phyloP scores from a whole-genome alignment of 768 basidiomycete species.

The Termitomyces sp. region DNA sequence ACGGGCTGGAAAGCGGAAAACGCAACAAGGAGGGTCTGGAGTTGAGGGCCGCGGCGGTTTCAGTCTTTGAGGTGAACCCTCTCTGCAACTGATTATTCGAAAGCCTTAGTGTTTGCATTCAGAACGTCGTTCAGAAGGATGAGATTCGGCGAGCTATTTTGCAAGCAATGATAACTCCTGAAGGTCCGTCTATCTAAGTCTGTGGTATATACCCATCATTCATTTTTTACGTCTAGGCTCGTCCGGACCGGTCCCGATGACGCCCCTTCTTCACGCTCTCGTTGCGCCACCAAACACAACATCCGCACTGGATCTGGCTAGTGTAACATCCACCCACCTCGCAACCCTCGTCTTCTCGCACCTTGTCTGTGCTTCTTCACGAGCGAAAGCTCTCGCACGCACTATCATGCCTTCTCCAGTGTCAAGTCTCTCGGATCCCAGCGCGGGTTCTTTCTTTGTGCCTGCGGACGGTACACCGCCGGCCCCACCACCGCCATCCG shows the following conservation, averaged over 20 bases:
- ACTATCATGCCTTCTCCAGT: constrained; percentile 51
- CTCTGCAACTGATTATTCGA: neutral
- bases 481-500: constrained; percentile 22
- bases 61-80: constrained; percentile 71
- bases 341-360: constrained; percentile 77
- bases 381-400: constrained; percentile 60
- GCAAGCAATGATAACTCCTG: constrained; percentile 64
- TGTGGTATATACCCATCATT: neutral
- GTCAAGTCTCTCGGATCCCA: constrained; percentile 23
- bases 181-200: constrained; percentile 23
- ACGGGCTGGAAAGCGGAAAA: constrained; percentile 55
- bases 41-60: constrained; percentile 70
- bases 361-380: constrained; percentile 63
- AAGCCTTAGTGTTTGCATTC: constrained; percentile 5
- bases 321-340: constrained; percentile 64
- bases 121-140: constrained; percentile 78
- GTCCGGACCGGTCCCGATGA: constrained; percentile 41
- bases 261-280: constrained; percentile 69
- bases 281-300: constrained; percentile 56
- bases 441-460: constrained; percentile 55
- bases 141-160: constrained; percentile 66
- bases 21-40: constrained; percentile 65
- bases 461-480: constrained; percentile 62
- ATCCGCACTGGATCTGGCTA: constrained; percentile 42
- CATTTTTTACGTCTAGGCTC: constrained; percentile 16